Evolutionary conservation across 202 grass and related monocot genomes (phyloP).

Genomic region (Digitaria exilis): DNA sequence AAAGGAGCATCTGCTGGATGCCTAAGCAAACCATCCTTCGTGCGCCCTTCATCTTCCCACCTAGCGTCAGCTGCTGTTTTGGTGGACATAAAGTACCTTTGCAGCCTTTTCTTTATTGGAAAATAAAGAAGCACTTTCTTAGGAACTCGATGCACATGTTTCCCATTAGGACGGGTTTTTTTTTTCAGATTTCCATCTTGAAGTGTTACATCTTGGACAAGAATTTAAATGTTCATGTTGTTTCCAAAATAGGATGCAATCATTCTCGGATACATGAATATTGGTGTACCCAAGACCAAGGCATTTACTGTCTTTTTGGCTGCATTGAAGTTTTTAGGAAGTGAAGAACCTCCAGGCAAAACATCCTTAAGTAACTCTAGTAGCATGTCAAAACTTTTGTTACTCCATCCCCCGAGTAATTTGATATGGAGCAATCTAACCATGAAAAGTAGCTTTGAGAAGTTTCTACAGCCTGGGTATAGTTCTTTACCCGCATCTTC

Average conservation of each 20-base stretch:
- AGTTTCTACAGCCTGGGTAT: too few relatives aligned
- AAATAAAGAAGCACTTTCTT: background rate
- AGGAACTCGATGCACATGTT: background rate
- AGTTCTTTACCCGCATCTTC: too few relatives aligned
- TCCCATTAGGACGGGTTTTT: background rate
- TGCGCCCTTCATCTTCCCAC: slow-evolving; percentile 9
- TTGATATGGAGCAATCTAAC: too few relatives aligned
- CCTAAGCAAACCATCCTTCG: background rate
- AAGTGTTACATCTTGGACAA: background rate
- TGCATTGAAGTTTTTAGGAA: slow-evolving; percentile 7
- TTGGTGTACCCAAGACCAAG: background rate
- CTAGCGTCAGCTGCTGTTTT: background rate
- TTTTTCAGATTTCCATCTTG: slow-evolving; percentile 10
- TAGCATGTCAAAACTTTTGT: too few relatives aligned
- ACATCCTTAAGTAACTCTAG: too few relatives aligned
- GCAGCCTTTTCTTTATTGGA: background rate
- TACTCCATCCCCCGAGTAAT: too few relatives aligned
- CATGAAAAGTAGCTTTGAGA: too few relatives aligned
- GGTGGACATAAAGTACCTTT: background rate
- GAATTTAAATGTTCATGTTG: too few relatives aligned
- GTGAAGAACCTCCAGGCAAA: too few relatives aligned
- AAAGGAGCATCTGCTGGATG: background rate
- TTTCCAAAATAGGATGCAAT: background rate
- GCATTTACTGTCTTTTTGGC: background rate
- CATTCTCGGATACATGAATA: background rate